Conservation (phyloP, 305 asterid genomes). For the Solanum hybrid region DNA sequence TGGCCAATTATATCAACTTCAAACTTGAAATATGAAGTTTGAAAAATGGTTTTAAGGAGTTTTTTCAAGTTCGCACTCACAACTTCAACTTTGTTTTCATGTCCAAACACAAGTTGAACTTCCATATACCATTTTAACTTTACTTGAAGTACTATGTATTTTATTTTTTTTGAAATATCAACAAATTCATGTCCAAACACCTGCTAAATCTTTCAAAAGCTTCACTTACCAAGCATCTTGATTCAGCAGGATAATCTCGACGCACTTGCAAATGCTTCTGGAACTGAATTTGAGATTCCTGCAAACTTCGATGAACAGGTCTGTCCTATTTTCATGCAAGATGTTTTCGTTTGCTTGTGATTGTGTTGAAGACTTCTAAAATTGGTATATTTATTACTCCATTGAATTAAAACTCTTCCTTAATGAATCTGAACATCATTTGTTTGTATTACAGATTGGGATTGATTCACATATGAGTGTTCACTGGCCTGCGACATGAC, state of each 20-base stretch:
- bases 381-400: background rate
- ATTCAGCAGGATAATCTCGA: slow-evolving; percentile 25
- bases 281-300: slow-evolving; percentile 28
- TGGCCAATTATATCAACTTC: background rate
- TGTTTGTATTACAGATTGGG: slow-evolving; percentile 17
- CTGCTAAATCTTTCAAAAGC: background rate
- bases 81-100: background rate
- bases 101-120: background rate
- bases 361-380: background rate
- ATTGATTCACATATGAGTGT: slow-evolving; percentile 14
- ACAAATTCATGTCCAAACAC: background rate
- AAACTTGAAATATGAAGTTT: background rate
- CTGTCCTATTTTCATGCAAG: slow-evolving; percentile 10
- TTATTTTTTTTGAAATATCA: background rate
- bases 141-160: background rate
- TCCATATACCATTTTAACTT: background rate
- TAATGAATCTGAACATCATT: background rate
- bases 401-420: background rate
- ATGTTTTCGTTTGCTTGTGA: background rate
- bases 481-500: slow-evolving; percentile 22
- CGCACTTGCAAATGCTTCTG: slow-evolving; percentile 25
- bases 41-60: background rate
- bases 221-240: background rate
- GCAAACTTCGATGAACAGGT: slow-evolving; percentile 28
- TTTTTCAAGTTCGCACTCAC: background rate